Evolutionary conservation across 805 yeast genomes (phyloP), one percentile per base, ranked within the genome.

Genomic region (Sugiyamaella chiloensis): DNA sequence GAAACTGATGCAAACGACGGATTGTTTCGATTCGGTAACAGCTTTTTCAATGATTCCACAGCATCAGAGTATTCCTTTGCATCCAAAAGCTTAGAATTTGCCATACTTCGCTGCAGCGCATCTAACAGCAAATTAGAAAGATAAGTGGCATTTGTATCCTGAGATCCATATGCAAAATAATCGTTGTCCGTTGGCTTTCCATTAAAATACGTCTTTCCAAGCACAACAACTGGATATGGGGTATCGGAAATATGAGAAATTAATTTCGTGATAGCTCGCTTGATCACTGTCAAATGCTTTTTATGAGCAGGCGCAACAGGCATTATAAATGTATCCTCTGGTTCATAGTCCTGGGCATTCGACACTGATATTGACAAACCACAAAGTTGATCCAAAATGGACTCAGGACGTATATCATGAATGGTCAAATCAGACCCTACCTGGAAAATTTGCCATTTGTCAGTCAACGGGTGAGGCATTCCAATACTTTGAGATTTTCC

Each of bases 401-500:
- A 36, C 43, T 58, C 57, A 8, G 51, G 51, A 21, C 56, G 57
- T 4, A 63, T 46, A 21, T 63, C 66, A 16, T 55, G 55, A 5
- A 64, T 55, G 1, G 53, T 52, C 1, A 65, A 64, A 20, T 61
- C 63, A 2, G 36, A 55, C 23, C 59, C 64, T 12, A 64, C 53
- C 32, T 55, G 54, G 51, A 64, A 65, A 2, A 64, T 58, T 47
- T 64, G 67, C 69, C 69, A 65, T 14, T 58, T 44, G 29, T 57
- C 60, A 3, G 39, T 20, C 24, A 48, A 12, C 6, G 60, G 60
- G 42, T 52, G 56, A 2, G 60, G 58, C n/a, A 62, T 46, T 54
- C 61, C 26, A 46, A 52, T 26, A 36, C 44, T 32, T 32, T 48
- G 47, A 48, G 53, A 1, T 50, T 51, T 39, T 49, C 46, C 42